These are phyloP conservation scores for Gymnopus androsaceus DNA, from an alignment of 1,284 basidiomycete species.

Conservation along the genomic window DNA sequence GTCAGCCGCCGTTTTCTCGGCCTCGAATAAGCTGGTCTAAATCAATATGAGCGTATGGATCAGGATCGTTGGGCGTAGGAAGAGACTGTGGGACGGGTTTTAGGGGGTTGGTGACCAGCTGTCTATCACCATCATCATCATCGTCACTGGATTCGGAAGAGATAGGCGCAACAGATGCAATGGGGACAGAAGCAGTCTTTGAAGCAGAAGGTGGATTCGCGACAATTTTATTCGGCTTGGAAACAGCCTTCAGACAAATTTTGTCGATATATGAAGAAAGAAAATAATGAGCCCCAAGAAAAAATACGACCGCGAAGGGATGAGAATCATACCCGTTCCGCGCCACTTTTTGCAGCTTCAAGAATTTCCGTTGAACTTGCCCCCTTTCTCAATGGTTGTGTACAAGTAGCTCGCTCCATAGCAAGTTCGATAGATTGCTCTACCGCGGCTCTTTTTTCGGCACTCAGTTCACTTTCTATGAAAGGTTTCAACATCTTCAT, in stretches of 20 bases:
- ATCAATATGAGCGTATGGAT: slow-evolving; percentile 3
- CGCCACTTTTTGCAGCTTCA: not conserved
- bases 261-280: not conserved
- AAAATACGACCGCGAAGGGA: slow-evolving; percentile 4
- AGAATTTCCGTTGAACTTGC: not conserved
- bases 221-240: not conserved
- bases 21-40: slow-evolving; percentile 14
- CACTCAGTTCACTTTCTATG: no score
- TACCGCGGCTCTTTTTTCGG: no score
- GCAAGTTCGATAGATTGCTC: no score
- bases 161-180: not conserved
- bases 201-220: not conserved
- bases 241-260: not conserved
- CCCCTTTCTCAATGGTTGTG: no score
- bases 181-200: not conserved
- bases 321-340: slow-evolving; percentile 7
- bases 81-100: not conserved
- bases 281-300: slow-evolving; percentile 1
- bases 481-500: no score
- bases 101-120: not conserved
- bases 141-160: not conserved
- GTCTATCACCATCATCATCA: not conserved
- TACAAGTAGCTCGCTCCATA: no score
- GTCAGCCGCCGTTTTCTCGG: slow-evolving; percentile 9
- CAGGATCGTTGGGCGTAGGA: not conserved